A percentile compares a stretch with the other conserved stretches of the same genome.
These are phyloP conservation scores for Bipolaris sorokiniana DNA, from an alignment of 2,329 filamentous ascomycete species.

Conservation along the genomic window DNA sequence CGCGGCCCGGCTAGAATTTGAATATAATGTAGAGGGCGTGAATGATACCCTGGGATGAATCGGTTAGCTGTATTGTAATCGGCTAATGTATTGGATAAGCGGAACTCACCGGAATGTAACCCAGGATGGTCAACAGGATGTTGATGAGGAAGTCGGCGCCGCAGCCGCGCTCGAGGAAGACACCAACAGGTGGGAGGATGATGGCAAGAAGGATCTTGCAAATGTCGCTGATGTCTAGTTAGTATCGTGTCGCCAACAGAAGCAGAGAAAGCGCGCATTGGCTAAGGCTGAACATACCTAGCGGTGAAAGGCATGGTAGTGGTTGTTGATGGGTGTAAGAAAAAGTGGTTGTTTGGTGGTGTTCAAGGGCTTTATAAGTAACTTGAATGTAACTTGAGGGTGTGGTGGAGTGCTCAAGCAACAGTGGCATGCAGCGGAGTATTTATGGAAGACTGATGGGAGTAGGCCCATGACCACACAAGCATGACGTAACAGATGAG, in stretches of 20 bases:
- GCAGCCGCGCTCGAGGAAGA: slow-evolving; percentile 93
- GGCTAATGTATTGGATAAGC: neutral
- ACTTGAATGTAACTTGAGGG: slow-evolving; percentile 4
- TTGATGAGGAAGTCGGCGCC: slow-evolving; percentile 89
- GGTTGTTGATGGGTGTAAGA: slow-evolving; percentile 24
- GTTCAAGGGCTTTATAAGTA: slow-evolving; percentile 2
- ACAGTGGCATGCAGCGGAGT: slow-evolving; percentile 21
- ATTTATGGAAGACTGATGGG: slow-evolving; percentile 34
- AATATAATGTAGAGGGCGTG: slow-evolving; percentile 94
- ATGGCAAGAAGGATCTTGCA: slow-evolving; percentile 87
- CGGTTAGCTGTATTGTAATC: slow-evolving; percentile 19
- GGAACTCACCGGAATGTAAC: slow-evolving; percentile 64
- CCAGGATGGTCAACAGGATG: slow-evolving; percentile 74
- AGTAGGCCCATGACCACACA: slow-evolving; percentile 26
- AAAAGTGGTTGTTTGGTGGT: neutral
- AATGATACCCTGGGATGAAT: slow-evolving; percentile 67
- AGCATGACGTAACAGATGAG: slow-evolving; percentile 23
- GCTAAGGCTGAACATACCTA: slow-evolving; percentile 51
- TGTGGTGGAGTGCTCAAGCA: slow-evolving; percentile 12
- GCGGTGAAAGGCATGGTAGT: slow-evolving; percentile 66
- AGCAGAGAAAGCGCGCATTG: neutral
- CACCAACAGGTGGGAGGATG: slow-evolving; percentile 86
- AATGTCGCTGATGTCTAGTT: slow-evolving; percentile 61
- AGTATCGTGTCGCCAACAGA: slow-evolving; percentile 16
- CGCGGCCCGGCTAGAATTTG: slow-evolving; percentile 69